These are phyloP conservation scores for Botrytis deweyae DNA, from an alignment of 2,329 filamentous ascomycete species.

Conservation along the genomic window DNA sequence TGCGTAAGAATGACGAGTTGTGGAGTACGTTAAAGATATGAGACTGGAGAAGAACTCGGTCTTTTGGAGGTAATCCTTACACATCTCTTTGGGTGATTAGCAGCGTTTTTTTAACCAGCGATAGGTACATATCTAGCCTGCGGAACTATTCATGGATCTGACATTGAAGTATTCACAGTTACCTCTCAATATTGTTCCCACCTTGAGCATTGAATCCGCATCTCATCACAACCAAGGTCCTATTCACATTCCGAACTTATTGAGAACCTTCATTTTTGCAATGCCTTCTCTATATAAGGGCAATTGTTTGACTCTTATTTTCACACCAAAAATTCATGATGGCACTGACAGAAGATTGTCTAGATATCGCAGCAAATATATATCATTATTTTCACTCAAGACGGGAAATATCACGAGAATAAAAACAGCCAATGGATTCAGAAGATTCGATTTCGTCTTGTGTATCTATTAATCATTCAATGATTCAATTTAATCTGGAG, in stretches of 20 bases:
- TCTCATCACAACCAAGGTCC: not conserved
- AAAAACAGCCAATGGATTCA: not conserved
- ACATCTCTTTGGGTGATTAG: not conserved
- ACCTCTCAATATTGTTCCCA: not conserved
- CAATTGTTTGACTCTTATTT: too few species aligned
- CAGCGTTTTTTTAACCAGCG: too few species aligned
- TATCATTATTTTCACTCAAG: not conserved
- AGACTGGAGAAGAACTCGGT: not conserved
- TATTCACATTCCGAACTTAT: not conserved
- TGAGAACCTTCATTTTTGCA: not conserved
- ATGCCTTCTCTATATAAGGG: not conserved
- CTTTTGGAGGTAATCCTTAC: not conserved
- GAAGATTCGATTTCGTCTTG: accelerated
- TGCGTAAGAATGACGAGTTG: not conserved
- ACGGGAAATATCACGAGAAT: not conserved
- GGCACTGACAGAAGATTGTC: not conserved
- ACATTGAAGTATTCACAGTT: too few species aligned
- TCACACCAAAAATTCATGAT: too few species aligned
- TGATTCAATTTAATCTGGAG: not conserved
- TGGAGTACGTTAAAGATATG: too few species aligned
- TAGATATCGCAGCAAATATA: not conserved
- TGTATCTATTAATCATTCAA: not conserved
- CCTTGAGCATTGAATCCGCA: not conserved
- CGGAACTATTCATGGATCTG: too few species aligned
- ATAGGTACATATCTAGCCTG: too few species aligned